Conservation (phyloP, 331 rosid genomes). For the Erythrophleum ivorense region DNA sequence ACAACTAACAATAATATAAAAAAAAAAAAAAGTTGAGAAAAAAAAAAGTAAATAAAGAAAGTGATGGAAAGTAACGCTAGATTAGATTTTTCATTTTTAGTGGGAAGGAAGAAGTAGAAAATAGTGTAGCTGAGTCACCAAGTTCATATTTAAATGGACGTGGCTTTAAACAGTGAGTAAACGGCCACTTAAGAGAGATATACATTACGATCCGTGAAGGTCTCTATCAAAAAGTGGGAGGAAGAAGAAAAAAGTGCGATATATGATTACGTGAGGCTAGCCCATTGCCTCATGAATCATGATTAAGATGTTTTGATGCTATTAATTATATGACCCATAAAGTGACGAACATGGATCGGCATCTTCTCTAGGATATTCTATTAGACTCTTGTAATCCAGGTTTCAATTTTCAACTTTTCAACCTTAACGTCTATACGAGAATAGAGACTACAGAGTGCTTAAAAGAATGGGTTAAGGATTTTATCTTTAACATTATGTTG, state of each 20-base stretch:
- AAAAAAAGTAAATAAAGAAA: background rate
- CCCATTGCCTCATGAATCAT: background rate
- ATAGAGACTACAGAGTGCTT: too few relatives aligned
- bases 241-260: background rate
- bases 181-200: background rate
- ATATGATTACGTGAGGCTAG: background rate
- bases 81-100: background rate
- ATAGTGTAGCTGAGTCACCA: background rate
- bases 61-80: background rate
- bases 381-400: too few relatives aligned
- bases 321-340: background rate
- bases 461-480: too few relatives aligned
- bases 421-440: background rate
- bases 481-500: too few relatives aligned
- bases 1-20: background rate
- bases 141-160: background rate
- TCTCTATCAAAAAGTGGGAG: background rate
- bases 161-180: background rate
- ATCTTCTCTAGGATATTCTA: background rate
- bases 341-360: background rate
- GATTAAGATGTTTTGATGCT: background rate
- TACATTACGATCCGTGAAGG: background rate
- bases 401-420: too few relatives aligned
- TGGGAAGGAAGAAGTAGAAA: background rate
- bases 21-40: too few relatives aligned